phyloP scores from a whole-genome alignment of 345 rosid genomes.

The Pistacia atlantica region DNA sequence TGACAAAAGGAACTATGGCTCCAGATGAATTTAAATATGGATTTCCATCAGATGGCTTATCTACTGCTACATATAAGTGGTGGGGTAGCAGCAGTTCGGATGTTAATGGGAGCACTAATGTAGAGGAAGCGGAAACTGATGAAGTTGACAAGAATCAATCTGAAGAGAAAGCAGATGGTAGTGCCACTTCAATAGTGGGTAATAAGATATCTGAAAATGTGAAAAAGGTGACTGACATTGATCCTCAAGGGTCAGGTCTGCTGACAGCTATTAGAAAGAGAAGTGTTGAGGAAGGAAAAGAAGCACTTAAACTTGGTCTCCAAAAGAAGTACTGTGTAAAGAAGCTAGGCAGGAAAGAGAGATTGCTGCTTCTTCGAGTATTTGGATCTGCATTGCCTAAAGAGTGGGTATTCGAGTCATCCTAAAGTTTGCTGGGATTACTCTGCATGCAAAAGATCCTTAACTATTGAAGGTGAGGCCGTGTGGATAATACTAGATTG shows the following conservation, averaged over 20 bases:
- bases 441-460: neutral
- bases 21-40: conserved; percentile 72
- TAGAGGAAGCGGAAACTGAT: conserved; percentile 29
- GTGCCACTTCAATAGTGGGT: conserved; percentile 4
- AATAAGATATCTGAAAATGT: conserved; percentile 30
- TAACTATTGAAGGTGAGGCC: neutral
- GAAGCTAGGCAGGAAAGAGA: conserved; percentile 44
- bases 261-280: conserved; percentile 50
- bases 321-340: conserved; percentile 34
- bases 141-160: conserved; percentile 28
- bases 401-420: conserved; percentile 33
- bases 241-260: conserved; percentile 30
- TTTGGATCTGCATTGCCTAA: conserved; percentile 56
- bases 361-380: conserved; percentile 43
- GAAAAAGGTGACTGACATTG: conserved; percentile 18
- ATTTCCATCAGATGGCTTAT: conserved; percentile 68
- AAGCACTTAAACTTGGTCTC: conserved; percentile 49
- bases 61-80: conserved; percentile 57
- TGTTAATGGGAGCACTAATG: conserved; percentile 14
- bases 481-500: neutral
- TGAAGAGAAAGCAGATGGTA: conserved; percentile 22
- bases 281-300: conserved; percentile 49
- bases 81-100: conserved; percentile 54
- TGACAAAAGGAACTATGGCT: conserved; percentile 34
- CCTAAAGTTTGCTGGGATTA: conserved; percentile 1